A percentile compares a stretch with the other conserved stretches of the same genome.
Evolutionary conservation across 2,329 filamentous ascomycete species (phyloP).

Genomic region (Ascochyta rabiei): DNA sequence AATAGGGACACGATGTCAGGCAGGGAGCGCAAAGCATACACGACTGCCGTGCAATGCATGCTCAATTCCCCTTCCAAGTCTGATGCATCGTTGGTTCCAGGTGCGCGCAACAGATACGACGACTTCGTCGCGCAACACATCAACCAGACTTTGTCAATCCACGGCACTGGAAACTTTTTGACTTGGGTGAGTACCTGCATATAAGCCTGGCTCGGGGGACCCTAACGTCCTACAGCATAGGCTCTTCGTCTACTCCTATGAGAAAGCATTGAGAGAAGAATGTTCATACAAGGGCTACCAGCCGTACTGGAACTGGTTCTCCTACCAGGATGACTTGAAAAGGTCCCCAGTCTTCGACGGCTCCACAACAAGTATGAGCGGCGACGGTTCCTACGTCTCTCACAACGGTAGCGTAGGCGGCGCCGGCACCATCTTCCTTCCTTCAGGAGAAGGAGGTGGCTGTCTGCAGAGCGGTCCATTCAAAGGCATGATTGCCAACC

Average conservation of each 20-base stretch:
- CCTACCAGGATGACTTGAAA: slow-evolving; percentile 33
- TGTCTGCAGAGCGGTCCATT: slow-evolving; percentile 33
- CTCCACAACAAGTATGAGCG: slow-evolving; percentile 44
- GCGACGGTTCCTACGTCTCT: slow-evolving; percentile 25
- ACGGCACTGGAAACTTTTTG: slow-evolving; percentile 29
- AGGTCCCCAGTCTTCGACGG: slow-evolving; percentile 34
- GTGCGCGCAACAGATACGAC: slow-evolving; percentile 32
- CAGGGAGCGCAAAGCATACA: slow-evolving; percentile 26
- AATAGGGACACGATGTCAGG: slow-evolving; percentile 5
- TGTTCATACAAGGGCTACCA: slow-evolving; percentile 46
- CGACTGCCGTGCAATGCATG: slow-evolving; percentile 28
- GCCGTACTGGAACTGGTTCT: slow-evolving; percentile 58
- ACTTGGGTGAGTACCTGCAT: slow-evolving; percentile 28
- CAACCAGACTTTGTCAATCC: slow-evolving; percentile 25
- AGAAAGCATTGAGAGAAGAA: slow-evolving; percentile 47
- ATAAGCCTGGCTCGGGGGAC: background rate
- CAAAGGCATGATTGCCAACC: slow-evolving; percentile 28
- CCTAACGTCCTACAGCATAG: slow-evolving; percentile 32
- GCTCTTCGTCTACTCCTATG: slow-evolving; percentile 44
- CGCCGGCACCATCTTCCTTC: slow-evolving; percentile 13
- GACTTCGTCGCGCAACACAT: slow-evolving; percentile 37
- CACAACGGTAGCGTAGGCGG: slow-evolving; percentile 29
- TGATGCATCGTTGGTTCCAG: slow-evolving; percentile 19
- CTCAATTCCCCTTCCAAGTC: slow-evolving; percentile 20
- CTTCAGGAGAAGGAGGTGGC: slow-evolving; percentile 28